These are phyloP conservation scores for Neohortaea acidophila DNA, from an alignment of 495 filamentous ascomycete genomes.

Conservation along the genomic window DNA sequence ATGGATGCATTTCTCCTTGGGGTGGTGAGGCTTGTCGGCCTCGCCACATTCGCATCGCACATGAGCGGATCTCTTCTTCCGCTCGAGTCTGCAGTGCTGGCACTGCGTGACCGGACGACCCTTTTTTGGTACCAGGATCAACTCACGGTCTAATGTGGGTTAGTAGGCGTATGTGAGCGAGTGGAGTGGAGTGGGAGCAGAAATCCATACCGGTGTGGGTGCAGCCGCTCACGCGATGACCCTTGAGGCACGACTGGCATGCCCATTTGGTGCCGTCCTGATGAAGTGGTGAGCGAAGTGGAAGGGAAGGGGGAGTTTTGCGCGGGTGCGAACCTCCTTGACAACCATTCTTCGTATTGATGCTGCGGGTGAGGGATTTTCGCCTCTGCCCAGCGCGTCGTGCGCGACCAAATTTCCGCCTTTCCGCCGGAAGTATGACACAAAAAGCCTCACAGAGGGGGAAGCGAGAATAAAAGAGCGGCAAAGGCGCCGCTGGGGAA, in stretches of 20 bases:
- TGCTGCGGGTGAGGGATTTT: neutral
- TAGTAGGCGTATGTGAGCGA: conserved; percentile 2
- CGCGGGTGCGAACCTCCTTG: neutral
- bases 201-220: conserved; percentile 25
- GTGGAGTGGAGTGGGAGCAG: neutral
- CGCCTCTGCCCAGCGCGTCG: neutral
- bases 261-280: conserved; percentile 29
- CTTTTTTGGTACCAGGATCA: conserved; percentile 96
- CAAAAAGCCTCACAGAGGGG: too few species aligned
- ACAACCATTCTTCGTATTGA: conserved; percentile 3
- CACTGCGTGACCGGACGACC: conserved; percentile 98
- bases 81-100: conserved; percentile 86
- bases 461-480: too few species aligned
- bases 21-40: conserved; percentile 49
- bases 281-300: neutral
- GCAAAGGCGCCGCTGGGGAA: too few species aligned
- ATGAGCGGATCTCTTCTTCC: conserved; percentile 92
- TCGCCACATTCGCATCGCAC: conserved; percentile 96
- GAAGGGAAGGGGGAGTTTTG: neutral
- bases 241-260: conserved; percentile 29
- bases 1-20: conserved; percentile 48
- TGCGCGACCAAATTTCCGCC: neutral
- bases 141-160: conserved; percentile 55
- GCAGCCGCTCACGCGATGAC: conserved; percentile 31
- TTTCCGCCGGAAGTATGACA: too few species aligned